phyloP scores from a whole-genome alignment of 805 yeast species.

The Yarrowia keelungensis region DNA sequence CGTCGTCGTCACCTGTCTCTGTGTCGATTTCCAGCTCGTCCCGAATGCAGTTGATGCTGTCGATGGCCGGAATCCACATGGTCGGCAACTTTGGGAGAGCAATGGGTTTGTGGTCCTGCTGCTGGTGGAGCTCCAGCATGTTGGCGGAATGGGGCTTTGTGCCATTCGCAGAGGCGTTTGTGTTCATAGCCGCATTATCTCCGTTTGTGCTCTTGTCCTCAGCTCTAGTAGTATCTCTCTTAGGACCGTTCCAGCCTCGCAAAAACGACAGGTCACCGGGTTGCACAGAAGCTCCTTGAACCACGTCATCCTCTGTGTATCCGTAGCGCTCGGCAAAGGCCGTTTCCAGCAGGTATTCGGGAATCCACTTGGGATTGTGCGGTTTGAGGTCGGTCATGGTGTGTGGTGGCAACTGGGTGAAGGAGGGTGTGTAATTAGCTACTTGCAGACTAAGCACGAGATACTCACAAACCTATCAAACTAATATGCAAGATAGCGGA shows the following conservation, averaged over 20 bases:
- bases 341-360: conserved; percentile 36
- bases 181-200: neutral
- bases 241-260: conserved; percentile 2
- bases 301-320: conserved; percentile 22
- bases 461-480: neutral
- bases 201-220: neutral
- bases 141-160: conserved; percentile 12
- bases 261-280: conserved; percentile 10
- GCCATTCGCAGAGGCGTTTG: neutral
- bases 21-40: conserved; percentile 37
- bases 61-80: conserved; percentile 28
- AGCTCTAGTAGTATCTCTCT: neutral
- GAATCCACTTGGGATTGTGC: conserved; percentile 38
- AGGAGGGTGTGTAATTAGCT: neutral
- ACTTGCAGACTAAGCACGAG: no score
- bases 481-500: conserved; percentile 25
- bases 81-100: conserved; percentile 43
- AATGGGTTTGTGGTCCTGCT: conserved; percentile 26
- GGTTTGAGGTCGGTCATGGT: conserved; percentile 30
- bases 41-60: conserved; percentile 20
- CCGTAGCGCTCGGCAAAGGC: conserved; percentile 36
- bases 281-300: neutral
- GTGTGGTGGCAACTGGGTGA: conserved; percentile 1
- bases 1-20: conserved; percentile 35
- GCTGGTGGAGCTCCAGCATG: conserved; percentile 36